Percentiles rank a stretch among this genome's conserved stretches.
phyloP scores from a whole-genome alignment of 2,329 filamentous ascomycete species.

The Paecilomyces sp. region DNA sequence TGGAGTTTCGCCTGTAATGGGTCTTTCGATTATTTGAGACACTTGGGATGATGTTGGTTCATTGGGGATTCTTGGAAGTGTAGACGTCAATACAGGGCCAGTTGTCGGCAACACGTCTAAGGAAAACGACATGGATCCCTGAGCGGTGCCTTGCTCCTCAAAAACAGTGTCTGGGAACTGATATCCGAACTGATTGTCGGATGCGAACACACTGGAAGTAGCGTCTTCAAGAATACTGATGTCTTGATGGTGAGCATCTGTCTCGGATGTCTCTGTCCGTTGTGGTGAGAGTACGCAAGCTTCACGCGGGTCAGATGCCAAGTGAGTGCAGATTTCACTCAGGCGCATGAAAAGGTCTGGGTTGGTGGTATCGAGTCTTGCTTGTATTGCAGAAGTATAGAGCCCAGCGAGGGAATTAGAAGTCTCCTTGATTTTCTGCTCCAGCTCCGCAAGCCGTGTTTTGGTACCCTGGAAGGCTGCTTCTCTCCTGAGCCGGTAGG shows the following conservation, averaged over 20 bases:
- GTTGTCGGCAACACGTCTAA: background rate
- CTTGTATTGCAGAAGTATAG: slow-evolving; percentile 52
- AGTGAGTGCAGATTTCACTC: background rate
- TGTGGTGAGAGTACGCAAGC: background rate
- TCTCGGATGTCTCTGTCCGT: background rate
- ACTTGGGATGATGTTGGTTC: background rate
- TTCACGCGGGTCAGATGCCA: background rate
- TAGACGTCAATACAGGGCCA: background rate
- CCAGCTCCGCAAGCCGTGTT: slow-evolving; percentile 59
- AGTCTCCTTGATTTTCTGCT: slow-evolving; percentile 63
- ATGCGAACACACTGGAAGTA: background rate
- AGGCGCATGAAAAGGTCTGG: background rate
- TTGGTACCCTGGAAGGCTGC: slow-evolving; percentile 67
- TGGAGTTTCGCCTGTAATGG: background rate
- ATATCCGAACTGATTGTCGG: background rate
- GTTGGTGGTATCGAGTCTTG: slow-evolving; percentile 26
- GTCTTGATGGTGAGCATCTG: background rate
- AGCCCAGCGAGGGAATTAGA: slow-evolving; percentile 61
- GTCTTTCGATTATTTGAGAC: background rate
- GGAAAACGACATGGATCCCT: background rate
- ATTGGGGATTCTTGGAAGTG: background rate
- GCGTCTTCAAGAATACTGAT: background rate
- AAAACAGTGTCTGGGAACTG: background rate
- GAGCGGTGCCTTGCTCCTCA: background rate
- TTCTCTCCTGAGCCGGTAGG: slow-evolving; percentile 78